Evolutionary conservation across 2,329 filamentous ascomycete species (phyloP).

Genomic region (Cercospora zeae-maydis): DNA sequence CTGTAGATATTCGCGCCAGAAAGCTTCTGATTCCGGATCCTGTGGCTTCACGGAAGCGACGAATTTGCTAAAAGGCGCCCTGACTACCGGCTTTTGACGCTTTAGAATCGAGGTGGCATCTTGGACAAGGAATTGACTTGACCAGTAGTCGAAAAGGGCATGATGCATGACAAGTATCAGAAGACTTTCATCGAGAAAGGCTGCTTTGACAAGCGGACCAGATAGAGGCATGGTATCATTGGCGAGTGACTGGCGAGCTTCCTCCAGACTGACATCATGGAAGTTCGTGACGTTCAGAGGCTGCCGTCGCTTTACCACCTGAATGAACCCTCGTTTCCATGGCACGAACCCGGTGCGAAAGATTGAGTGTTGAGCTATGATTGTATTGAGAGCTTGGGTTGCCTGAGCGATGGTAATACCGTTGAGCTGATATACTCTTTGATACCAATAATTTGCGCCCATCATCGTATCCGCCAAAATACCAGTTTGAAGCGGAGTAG

Average conservation of each 20-base stretch:
- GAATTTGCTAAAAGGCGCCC: neutral
- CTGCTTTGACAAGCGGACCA: neutral
- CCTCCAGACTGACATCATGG: neutral
- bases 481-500: neutral
- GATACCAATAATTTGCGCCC: neutral
- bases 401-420: neutral
- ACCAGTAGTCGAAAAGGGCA: constrained; percentile 8
- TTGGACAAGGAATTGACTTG: constrained; percentile 45
- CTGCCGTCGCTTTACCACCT: neutral
- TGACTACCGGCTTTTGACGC: neutral
- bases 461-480: neutral
- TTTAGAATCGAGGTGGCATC: constrained; percentile 2
- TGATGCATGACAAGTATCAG: constrained; percentile 9
- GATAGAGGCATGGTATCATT: neutral
- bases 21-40: neutral
- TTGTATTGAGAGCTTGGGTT: neutral
- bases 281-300: neutral
- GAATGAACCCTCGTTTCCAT: neutral
- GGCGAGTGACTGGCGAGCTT: neutral
- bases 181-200: neutral
- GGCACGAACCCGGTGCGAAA: neutral
- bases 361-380: neutral
- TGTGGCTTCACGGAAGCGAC: neutral
- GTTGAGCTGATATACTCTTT: neutral
- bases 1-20: neutral